These are phyloP conservation scores for Linum tenue DNA, from an alignment of 345 rosid species.

Conservation along the genomic window DNA sequence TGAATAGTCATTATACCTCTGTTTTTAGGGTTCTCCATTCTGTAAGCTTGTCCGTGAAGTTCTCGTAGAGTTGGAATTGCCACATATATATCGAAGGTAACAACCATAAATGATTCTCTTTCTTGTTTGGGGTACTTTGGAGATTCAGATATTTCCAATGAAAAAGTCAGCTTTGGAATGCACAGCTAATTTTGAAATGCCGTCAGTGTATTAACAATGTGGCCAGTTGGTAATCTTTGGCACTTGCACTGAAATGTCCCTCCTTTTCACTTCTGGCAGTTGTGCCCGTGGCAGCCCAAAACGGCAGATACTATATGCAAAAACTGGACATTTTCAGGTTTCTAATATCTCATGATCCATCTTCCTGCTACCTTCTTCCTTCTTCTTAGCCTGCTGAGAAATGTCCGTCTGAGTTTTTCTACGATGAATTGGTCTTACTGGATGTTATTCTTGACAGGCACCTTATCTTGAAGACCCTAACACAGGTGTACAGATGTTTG, in stretches of 20 bases:
- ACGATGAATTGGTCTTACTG: not conserved
- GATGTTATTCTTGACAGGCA: slow-evolving; percentile 35
- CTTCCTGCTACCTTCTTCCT: not conserved
- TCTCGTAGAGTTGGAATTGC: slow-evolving; percentile 77
- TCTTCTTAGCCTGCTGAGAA: not conserved
- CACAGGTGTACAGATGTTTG: slow-evolving; percentile 84
- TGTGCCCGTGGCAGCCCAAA: slow-evolving; percentile 90
- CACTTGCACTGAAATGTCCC: no score
- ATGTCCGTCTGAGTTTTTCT: not conserved
- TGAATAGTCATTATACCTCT: not conserved
- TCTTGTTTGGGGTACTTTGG: not conserved
- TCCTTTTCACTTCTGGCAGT: slow-evolving; percentile 23
- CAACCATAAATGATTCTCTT: not conserved
- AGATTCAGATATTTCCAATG: not conserved
- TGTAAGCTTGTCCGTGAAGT: slow-evolving; percentile 79
- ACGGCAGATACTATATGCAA: slow-evolving; percentile 47
- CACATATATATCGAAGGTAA: slow-evolving; percentile 67
- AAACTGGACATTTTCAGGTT: slow-evolving; percentile 78
- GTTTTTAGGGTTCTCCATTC: slow-evolving; percentile 70
- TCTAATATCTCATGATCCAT: not conserved
- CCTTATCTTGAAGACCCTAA: slow-evolving; percentile 89
- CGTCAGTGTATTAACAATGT: no score
- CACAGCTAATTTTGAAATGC: no score
- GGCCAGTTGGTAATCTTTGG: no score
- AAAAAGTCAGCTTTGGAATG: not conserved